phyloP scores from a whole-genome alignment of 768 basidiomycete species.

The Porphyrellus cyaneotinctus region DNA sequence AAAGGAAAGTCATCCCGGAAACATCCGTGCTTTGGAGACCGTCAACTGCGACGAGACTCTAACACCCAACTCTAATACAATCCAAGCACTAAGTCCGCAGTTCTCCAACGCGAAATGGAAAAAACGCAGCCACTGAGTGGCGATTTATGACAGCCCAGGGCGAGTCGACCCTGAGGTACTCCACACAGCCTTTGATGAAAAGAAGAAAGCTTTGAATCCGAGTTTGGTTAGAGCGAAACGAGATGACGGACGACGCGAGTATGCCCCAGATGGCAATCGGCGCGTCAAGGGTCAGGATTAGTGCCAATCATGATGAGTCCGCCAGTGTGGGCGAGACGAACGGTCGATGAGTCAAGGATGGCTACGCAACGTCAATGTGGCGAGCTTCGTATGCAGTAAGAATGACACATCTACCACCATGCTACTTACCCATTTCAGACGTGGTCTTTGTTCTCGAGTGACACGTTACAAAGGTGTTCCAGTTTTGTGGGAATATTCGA shows the following conservation, averaged over 20 bases:
- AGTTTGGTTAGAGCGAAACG: not conserved
- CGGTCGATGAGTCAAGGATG: too few species aligned
- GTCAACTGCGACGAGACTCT: conserved; percentile 1
- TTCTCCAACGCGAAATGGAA: not conserved
- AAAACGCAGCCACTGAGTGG: not conserved
- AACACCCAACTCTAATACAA: conserved; percentile 1
- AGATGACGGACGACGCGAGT: not conserved
- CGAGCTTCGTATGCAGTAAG: too few species aligned
- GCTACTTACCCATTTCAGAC: too few species aligned
- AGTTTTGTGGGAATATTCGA: not conserved
- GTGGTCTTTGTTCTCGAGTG: not conserved
- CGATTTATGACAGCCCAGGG: not conserved
- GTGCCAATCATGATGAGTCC: too few species aligned
- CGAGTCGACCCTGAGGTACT: not conserved
- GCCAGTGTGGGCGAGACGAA: too few species aligned
- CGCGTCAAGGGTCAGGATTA: not conserved
- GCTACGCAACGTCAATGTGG: too few species aligned
- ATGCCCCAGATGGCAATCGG: not conserved
- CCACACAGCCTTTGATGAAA: too few species aligned
- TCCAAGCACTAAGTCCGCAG: not conserved
- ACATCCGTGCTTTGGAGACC: not conserved
- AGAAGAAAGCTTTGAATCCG: not conserved
- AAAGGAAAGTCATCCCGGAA: not conserved
- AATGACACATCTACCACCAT: too few species aligned
- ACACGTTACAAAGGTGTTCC: not conserved